These are phyloP conservation scores for Metschnikowia colocasiae DNA, from an alignment of 805 yeast genomes.

Conservation along the genomic window DNA sequence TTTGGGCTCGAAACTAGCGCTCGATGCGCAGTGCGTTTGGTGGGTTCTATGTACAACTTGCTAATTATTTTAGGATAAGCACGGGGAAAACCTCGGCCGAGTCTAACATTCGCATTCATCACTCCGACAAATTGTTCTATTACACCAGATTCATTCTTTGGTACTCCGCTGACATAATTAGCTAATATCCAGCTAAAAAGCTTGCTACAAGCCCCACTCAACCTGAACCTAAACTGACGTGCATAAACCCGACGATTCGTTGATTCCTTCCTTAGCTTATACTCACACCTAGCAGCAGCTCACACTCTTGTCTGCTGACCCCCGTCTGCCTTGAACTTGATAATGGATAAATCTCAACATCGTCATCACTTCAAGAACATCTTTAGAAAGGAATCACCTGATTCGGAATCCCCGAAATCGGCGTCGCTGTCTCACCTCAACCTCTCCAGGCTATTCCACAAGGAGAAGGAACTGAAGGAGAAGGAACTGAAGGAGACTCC, in stretches of 20 bases:
- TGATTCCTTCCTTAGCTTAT: not conserved
- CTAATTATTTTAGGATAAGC: slow-evolving; percentile 3
- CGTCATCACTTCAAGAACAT: slow-evolving; percentile 22
- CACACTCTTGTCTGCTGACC: not conserved
- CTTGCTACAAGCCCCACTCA: not conserved
- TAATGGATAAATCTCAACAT: slow-evolving; percentile 10
- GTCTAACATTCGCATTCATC: not conserved
- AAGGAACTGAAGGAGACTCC: slow-evolving; percentile 5
- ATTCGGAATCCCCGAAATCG: slow-evolving; percentile 9
- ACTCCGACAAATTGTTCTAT: not conserved
- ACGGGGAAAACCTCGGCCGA: slow-evolving; percentile 4
- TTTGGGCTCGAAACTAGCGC: slow-evolving; percentile 1
- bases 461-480: slow-evolving; percentile 14
- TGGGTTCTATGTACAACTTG: slow-evolving; percentile 3
- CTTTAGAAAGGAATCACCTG: slow-evolving; percentile 21
- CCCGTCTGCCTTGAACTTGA: not conserved
- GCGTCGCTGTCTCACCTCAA: slow-evolving; percentile 17
- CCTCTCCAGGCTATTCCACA: slow-evolving; percentile 22
- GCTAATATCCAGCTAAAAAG: not conserved
- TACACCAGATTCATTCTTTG: not conserved
- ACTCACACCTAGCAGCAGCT: not conserved
- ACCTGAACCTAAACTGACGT: not conserved
- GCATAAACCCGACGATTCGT: not conserved
- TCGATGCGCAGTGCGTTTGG: slow-evolving; percentile 4
- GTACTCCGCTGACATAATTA: not conserved